These are phyloP conservation scores for Verticillium klebahnii DNA, from an alignment of 2,329 filamentous ascomycete species.

Conservation along the genomic window DNA sequence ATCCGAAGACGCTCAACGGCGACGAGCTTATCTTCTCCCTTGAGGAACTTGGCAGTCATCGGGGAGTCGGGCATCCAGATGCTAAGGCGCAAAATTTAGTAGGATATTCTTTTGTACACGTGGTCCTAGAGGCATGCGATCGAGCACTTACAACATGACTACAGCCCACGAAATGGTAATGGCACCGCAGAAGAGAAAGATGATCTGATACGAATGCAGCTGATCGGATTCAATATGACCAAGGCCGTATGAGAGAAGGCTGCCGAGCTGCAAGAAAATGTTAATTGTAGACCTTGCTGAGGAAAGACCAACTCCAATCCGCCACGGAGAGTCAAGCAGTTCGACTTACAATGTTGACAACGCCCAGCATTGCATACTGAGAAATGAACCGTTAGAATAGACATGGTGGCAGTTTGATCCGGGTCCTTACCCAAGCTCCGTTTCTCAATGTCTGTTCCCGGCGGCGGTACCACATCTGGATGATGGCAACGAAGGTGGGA, in stretches of 20 bases:
- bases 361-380: slow-evolving; percentile 53
- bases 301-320: no score
- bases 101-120: not conserved
- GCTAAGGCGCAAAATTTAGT: slow-evolving; percentile 3
- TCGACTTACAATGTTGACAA: slow-evolving; percentile 40
- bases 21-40: slow-evolving; percentile 47
- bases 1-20: slow-evolving; percentile 51
- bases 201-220: slow-evolving; percentile 17
- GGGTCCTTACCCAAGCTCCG: slow-evolving; percentile 26
- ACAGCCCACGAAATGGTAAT: slow-evolving; percentile 40
- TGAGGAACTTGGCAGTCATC: slow-evolving; percentile 51
- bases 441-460: slow-evolving; percentile 40
- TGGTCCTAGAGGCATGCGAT: no score
- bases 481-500: slow-evolving; percentile 47
- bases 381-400: not conserved
- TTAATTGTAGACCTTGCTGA: slow-evolving; percentile 18
- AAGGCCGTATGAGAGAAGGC: slow-evolving; percentile 8
- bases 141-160: slow-evolving; percentile 34
- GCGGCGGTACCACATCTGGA: slow-evolving; percentile 50
- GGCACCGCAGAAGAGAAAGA: slow-evolving; percentile 28
- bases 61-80: slow-evolving; percentile 58
- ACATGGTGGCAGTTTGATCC: no score
- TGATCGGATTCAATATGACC: slow-evolving; percentile 20
- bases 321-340: no score
- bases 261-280: slow-evolving; percentile 2